Evolutionary conservation across 73 alveolate genomes (phyloP), one percentile per base, ranked within the genome.

Genomic region (Symbiodinium natans): DNA sequence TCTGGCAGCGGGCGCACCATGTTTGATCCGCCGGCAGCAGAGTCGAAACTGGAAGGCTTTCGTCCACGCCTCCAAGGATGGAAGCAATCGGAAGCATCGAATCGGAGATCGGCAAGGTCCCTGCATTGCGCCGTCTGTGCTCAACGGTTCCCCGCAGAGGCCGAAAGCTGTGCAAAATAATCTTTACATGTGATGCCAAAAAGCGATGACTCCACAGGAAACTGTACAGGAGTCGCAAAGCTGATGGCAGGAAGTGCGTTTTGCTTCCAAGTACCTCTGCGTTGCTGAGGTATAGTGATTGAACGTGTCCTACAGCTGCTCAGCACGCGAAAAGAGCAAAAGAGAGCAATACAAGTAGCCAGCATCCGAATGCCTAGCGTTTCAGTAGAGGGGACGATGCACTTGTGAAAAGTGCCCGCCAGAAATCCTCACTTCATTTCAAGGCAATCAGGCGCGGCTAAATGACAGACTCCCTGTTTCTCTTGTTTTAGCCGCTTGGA

Each of bases 1-100:
- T n/a, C n/a, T n/a, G n/a, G n/a, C n/a, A 63, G 77, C 17, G 77
- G 36, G 10, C 31, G 77, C 77, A 63, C 25, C 39, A 63, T 63
- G 40, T 63, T 63, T 1, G 77, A 63, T 63, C 77, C 77, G 77
- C 77, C 25, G 77, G 77, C 77, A 63, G 77, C 77, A 63, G 77
- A 63, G 77, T 63, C 77, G 25, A 2, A 63, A 63, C 36, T 63
- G 34, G 77, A 63, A 63, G 13, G 77, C 77, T 63, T 13, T 63
- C 77, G 15, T 63, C 77, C 40, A 63, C 15, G 77, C 77, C 40
- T 34, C 1, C 9, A 63, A 11, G 31, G 34, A 52, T 52, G 68
- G 68, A 52, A 13, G 59, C 59, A 46, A 13, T 21, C 0, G 59
- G 59, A 46, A 46, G 59, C 59, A 46, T 46, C 59, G 59, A 46